Percentiles rank a stretch among this genome's conserved stretches.
These are phyloP conservation scores for Trichoderma sp. DNA, from an alignment of 2,329 filamentous ascomycete genomes.

Conservation along the genomic window DNA sequence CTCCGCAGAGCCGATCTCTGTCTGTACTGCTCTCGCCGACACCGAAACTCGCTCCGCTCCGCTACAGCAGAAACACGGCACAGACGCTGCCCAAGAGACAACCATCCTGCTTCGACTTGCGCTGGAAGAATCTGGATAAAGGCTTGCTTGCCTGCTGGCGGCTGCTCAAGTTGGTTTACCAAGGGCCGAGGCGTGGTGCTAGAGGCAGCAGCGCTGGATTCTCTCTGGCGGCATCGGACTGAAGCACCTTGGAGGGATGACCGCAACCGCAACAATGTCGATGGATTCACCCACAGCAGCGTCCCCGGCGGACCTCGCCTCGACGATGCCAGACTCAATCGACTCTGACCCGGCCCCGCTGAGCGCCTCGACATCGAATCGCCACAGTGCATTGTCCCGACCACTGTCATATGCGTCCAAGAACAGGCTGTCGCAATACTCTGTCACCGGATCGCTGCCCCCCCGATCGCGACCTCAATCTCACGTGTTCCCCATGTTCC, in stretches of 20 bases:
- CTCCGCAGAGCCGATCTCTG: conserved; percentile 17
- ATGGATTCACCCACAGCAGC: conserved; percentile 58
- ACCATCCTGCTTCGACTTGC: neutral
- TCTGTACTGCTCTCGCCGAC: conserved; percentile 9
- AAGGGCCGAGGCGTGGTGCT: conserved; percentile 20
- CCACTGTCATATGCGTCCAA: conserved; percentile 77
- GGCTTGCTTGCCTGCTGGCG: conserved; percentile 20
- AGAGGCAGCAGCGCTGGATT: conserved; percentile 12
- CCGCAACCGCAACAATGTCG: conserved; percentile 56
- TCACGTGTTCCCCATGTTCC: conserved; percentile 79
- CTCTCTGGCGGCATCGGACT: conserved; percentile 3
- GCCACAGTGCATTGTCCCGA: conserved; percentile 61
- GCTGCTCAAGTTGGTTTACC: conserved; percentile 19
- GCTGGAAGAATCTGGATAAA: conserved; percentile 19
- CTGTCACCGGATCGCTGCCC: conserved; percentile 60
- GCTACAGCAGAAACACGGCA: neutral
- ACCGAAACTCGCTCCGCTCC: conserved; percentile 10
- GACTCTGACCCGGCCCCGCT: conserved; percentile 58
- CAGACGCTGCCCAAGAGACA: neutral
- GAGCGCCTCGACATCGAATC: conserved; percentile 58
- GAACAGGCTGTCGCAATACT: conserved; percentile 83
- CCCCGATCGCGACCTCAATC: conserved; percentile 77
- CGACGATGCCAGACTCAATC: conserved; percentile 50
- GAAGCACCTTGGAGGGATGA: conserved; percentile 32
- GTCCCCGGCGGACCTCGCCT: conserved; percentile 49